Evolutionary conservation across 2,329 filamentous ascomycete species (phyloP), one percentile per base, ranked within the genome.

Genomic region (Sphaceloma murrayae): DNA sequence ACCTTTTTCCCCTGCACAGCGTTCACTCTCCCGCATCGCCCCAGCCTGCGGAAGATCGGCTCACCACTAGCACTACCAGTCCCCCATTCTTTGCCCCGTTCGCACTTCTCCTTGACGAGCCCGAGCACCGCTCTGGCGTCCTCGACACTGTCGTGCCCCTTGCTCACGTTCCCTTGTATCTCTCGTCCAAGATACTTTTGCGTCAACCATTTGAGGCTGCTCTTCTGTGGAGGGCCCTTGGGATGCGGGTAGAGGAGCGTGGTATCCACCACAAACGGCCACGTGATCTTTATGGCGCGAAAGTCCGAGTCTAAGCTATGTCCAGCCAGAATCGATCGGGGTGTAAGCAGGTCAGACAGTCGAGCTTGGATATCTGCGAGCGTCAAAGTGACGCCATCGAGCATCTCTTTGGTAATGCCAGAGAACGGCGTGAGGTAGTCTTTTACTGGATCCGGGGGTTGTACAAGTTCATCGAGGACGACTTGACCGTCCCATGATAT

Each of bases 211-310:
- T 93, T 95, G 45, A 98, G 73, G 2, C 85, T 86, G 30, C 85
- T 87, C 60, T 94, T 96, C 50, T 94, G 73, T 0, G 89, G 89
- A 1, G 86, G 81, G 0, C 91, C 91, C 26, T 86, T 81, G 7
- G 86, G 83, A 59, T 98, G 91, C 1, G 89, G 88, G 59, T 84
- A 98, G 43, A 94, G 73, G 26, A 96, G 74, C 9, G 85, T 78
- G 0, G 91, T 96, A 63, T 98, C 91, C 58, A 95, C 77, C 53
- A 98, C 80, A 65, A 88, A 94, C 1, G 91, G 91, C 59, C 96
- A 91, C 0, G 85, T 82, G 48, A 95, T 72, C 57, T 80, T 83
- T 19, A 98, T 69, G 1, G 88, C 89, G 49, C 78, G 85, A 22
- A 95, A 74, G 58, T 93, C 85, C 2, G 83, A 85, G 54, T 89